Evolutionary conservation across 208 protist species (phyloP).

Genomic region (Acanthamoeba divionensis): DNA sequence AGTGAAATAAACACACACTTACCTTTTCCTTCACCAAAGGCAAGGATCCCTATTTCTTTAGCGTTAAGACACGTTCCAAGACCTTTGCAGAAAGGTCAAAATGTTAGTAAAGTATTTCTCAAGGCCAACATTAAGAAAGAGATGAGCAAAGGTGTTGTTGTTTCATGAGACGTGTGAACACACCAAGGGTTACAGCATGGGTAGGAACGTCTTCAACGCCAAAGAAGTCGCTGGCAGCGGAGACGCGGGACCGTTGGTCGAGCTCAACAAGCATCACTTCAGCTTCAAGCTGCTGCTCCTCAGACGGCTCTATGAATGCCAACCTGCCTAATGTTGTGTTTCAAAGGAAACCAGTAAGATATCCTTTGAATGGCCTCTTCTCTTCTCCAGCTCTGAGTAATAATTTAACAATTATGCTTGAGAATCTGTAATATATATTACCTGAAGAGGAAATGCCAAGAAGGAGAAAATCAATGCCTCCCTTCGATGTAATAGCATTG

Average conservation of each 20-base stretch:
- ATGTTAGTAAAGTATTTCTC: too few relatives aligned
- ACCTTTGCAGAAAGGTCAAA: too few relatives aligned
- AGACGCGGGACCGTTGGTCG: constrained; percentile 70
- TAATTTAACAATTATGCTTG: constrained; percentile 42
- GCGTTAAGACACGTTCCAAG: constrained; percentile 59
- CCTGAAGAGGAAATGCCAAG: constrained; percentile 61
- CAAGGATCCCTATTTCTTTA: constrained; percentile 71
- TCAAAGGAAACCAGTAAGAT: background rate
- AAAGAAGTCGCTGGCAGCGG: constrained; percentile 74
- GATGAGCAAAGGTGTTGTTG: too few relatives aligned
- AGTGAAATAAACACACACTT: too few relatives aligned
- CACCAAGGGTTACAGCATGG: background rate
- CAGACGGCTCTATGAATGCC: constrained; percentile 74
- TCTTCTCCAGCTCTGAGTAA: constrained; percentile 31
- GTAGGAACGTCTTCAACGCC: constrained; percentile 69
- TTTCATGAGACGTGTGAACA: background rate
- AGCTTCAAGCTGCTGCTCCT: background rate
- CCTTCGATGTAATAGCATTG: constrained; percentile 32
- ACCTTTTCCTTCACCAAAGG: constrained; percentile 73
- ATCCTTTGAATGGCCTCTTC: constrained; percentile 46
- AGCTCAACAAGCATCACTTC: constrained; percentile 59
- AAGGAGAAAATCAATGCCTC: constrained; percentile 73
- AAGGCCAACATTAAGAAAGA: background rate
- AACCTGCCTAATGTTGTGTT: constrained; percentile 61
- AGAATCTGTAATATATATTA: background rate